Evolutionary conservation across 306 rosid genomes (phyloP), one percentile per base, ranked within the genome.

Genomic region (Vachellia collinsii): DNA sequence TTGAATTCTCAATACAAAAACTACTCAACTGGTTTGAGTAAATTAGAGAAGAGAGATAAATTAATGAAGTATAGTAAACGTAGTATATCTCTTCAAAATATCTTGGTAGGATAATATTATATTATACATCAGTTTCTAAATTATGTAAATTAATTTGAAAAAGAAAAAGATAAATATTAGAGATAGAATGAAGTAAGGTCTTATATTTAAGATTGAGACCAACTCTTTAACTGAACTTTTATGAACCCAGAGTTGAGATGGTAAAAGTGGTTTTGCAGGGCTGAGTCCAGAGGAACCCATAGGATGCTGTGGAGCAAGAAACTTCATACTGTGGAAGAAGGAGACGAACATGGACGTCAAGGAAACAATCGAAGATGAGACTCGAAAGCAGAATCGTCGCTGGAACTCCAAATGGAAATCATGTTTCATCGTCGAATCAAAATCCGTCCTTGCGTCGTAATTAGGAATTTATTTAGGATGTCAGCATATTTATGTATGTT

Each of bases 281-380:
- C 61, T 89, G 77, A 65, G 74, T 20, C 86, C 86, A 11, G 65
- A 17, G 77, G 87, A 85, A 61, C 14, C 72, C 14, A 86, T 91
- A 68, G 92, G 93, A 73, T 56, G 76, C 63, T 74, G 73, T 38
- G 88, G 85, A 36, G 83, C 44, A 6, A 77, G 87, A 56, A 86
- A 80, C 50, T 85, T 91, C 72, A 59, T 77, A 76, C 63, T 91
- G 43, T 62, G 74, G 76, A 90, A 85, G 82, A 88, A 86, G 56
- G 83, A 79, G 77, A 62, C 6, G 20, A 65, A 58, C 8, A 6
- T 22, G 36, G 66, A 59, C 78, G 22, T 23, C 53, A 5, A 58
- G 37, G 38, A n/a, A 70, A 42, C 77, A 77, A 76, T 25, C 82
- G 22, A 64, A 79, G 44, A 16, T 34, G 43, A 23, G 1, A 12